A percentile compares a stretch with the other conserved stretches of the same genome.
These are phyloP conservation scores for Calophaca sinica DNA, from an alignment of 306 rosid species.

Conservation along the genomic window DNA sequence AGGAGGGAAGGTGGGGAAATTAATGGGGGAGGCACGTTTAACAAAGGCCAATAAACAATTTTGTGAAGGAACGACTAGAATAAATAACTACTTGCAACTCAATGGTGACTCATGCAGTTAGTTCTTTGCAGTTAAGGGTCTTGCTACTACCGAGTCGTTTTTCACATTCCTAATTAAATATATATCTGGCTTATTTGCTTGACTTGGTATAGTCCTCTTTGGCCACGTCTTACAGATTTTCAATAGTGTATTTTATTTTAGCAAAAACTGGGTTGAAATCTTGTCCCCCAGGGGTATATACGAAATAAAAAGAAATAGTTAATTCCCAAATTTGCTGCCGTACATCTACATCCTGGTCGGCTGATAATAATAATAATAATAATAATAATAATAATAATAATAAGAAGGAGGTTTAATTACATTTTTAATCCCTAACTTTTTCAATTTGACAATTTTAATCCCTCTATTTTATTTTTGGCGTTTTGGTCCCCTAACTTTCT, in stretches of 20 bases:
- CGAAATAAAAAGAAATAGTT: not conserved
- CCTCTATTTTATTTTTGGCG: no score
- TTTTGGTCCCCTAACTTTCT: no score
- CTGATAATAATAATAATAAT: not conserved
- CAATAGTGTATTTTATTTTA: not conserved
- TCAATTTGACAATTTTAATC: no score
- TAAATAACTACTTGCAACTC: conserved; percentile 1
- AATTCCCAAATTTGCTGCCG: not conserved
- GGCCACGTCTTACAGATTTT: conserved; percentile 23
- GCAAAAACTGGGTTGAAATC: not conserved
- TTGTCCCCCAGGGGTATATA: not conserved
- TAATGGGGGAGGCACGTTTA: no score
- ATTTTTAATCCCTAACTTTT: no score
- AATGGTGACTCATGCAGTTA: not conserved
- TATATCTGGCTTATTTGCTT: conserved; percentile 31
- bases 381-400: no score
- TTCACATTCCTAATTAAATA: not conserved
- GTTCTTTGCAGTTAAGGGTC: not conserved
- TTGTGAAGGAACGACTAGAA: conserved; percentile 5
- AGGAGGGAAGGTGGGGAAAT: no score
- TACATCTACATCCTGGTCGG: not conserved
- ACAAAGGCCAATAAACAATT: conserved; percentile 7
- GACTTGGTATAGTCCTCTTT: conserved; percentile 31
- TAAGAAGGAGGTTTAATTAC: no score
- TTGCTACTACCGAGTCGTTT: not conserved